Evolutionary conservation across 2,329 filamentous ascomycete genomes (phyloP).

Genomic region (Clarireedia homoeocarpa): DNA sequence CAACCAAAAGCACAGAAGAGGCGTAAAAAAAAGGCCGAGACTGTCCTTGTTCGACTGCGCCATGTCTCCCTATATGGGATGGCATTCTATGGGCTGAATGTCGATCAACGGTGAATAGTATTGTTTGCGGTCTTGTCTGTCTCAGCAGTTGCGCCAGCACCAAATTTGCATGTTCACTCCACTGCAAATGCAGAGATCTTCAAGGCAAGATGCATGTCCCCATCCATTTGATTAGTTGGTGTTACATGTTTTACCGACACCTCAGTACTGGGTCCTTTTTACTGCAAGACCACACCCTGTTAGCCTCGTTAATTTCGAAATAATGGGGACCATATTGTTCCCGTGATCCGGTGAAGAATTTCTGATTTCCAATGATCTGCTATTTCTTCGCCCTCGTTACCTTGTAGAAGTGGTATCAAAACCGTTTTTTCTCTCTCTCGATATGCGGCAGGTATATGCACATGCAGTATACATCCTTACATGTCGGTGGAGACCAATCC

Average conservation of each 20-base stretch:
- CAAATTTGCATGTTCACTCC: not conserved
- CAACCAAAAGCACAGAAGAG: not conserved
- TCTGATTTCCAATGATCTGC: not conserved
- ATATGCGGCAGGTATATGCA: too few species aligned
- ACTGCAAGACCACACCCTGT: not conserved
- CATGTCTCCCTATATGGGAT: too few species aligned
- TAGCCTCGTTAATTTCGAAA: not conserved
- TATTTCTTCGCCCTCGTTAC: not conserved
- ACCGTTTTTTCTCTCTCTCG: too few species aligned
- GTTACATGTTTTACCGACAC: constrained; percentile 8
- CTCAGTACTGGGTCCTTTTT: constrained; percentile 6
- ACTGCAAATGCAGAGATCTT: constrained; percentile 8
- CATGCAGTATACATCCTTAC: too few species aligned
- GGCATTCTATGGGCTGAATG: too few species aligned
- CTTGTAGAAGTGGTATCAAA: not conserved
- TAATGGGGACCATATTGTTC: constrained; percentile 6
- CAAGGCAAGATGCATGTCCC: constrained; percentile 1
- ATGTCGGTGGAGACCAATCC: not conserved
- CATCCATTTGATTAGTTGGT: not conserved
- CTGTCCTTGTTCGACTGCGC: too few species aligned
- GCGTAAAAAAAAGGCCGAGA: not conserved
- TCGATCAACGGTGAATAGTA: too few species aligned
- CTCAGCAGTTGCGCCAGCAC: too few species aligned
- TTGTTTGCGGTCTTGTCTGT: too few species aligned
- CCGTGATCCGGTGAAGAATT: constrained; percentile 4